Evolutionary conservation across 2,329 filamentous ascomycete genomes (phyloP), one percentile per base, ranked within the genome.

Genomic region (Exophiala mesophila): DNA sequence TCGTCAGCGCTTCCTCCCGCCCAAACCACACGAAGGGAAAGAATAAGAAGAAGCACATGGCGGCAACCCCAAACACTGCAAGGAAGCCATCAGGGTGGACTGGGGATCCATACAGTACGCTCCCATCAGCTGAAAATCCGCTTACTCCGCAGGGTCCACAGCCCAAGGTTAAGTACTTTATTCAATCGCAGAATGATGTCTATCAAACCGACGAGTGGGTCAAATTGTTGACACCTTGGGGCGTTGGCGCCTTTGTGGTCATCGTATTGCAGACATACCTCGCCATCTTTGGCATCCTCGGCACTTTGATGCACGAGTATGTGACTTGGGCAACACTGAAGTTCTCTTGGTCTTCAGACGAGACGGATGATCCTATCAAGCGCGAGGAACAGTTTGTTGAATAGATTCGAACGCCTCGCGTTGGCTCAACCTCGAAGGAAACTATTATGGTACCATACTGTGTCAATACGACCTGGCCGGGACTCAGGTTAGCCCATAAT

Each of bases 191-290:
- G 60, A 81, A 94, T 52, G 88, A 95, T 59, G 66, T 89, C 5
- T 94, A 94, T 58, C 85, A 90, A 56, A 71, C 79, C 1, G 82
- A 80, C 36, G 83, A 94, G 53, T 82, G 82, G 49, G 68, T 90
- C 47, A 82, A 82, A 55, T 92, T 94, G 58, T 55, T 89, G 13
- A 56, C 76, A 12, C 79, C 83, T 7, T 76, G 70, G 8, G 73
- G 76, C 0, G 64, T 82, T 0, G 79, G 77, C 0, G 63, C 69
- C 5, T 57, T 76, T 17, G 21, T 82, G 2, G 62, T 88, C 1
- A 70, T 76, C 63, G 50, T 72, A 3, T 83, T 76, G 73, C 83
- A 88, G 59, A 65, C 82, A 15, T 70, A 78, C 39, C 78, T 78
- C 3, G 83, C 84, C 0, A 48, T 76, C 3, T 58, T 85, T 3